Evolutionary conservation across 805 yeast genomes (phyloP), one percentile per base, ranked within the genome.

Genomic region (Isabelozyma gotoi): DNA sequence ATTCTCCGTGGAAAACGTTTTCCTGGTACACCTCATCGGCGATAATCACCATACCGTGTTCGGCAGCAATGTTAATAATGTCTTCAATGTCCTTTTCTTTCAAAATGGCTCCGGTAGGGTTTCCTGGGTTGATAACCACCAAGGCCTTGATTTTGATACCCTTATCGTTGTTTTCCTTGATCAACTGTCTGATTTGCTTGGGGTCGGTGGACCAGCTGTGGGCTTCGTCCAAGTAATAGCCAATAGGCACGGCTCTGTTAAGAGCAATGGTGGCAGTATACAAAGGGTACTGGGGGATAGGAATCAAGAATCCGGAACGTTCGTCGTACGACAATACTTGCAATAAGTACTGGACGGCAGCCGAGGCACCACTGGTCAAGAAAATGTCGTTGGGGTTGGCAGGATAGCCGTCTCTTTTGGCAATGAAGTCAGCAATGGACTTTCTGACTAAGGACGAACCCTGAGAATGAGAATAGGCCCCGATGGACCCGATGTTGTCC

Each of bases 1-100:
- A 94, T 60, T 88, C 77, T 33, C 95, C 92, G 31, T 76, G 72
- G 68, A 86, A 92, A 17, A 94, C 76, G 59, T 94, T 94, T 57
- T 88, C 95, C 70, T 94, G 99, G 69, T 94, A 94, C 18, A 94
- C 99, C 69, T 94, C 99, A 70, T 94, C 99, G 11, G 99, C 97
- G 50, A 94, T 85, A 40, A 94, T 76, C 2, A 90, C 92, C 12
- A 94, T 63, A 35, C 96, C 90, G 52, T 89, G 69, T 59, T 84
- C 83, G 14, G 96, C 95, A 24, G 97, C 96, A 44, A 92, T 77
- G 32, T 78, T 73, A 45, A 94, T 73, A 42, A 94, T 76, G 35
- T 82, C 84, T 34, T 74, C 80, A 57, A 94, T 89, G 49, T 84
- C 82, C 4, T 77, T 78, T 40, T 72, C 74, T 7, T 78, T 64